Conservation (phyloP, 2,329 filamentous ascomycete species). For the Colletotrichum salicis region DNA sequence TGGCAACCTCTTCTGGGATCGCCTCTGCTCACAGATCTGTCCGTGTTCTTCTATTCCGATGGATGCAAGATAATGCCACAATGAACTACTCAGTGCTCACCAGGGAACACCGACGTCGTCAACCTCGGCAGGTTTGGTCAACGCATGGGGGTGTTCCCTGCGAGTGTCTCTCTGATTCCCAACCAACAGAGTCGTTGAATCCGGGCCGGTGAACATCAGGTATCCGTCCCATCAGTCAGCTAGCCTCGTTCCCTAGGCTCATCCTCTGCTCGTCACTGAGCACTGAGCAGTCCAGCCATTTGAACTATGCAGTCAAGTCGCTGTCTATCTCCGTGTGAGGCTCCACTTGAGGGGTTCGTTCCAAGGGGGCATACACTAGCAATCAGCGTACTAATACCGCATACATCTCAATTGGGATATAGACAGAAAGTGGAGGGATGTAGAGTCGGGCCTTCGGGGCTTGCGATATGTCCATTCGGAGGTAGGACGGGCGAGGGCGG, state of each 20-base stretch:
- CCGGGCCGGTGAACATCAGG: slow-evolving; percentile 6
- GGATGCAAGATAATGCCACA: slow-evolving; percentile 11
- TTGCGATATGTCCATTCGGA: slow-evolving; percentile 27
- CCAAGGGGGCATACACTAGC: slow-evolving; percentile 18
- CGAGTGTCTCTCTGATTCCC: not conserved
- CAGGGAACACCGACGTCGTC: slow-evolving; percentile 15
- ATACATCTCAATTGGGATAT: slow-evolving; percentile 22
- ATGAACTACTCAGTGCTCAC: slow-evolving; percentile 14
- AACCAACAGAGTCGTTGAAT: not conserved
- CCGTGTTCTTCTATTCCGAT: slow-evolving; percentile 27
- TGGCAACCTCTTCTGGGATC: slow-evolving; percentile 16
- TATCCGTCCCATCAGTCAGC: not conserved
- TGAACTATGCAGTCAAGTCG: not conserved
- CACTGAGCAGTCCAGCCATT: not conserved
- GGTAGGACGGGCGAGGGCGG: slow-evolving; percentile 26
- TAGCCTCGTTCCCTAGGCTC: slow-evolving; percentile 4
- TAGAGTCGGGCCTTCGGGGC: slow-evolving; percentile 27
- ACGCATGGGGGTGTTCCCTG: not conserved
- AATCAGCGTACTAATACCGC: slow-evolving; percentile 12
- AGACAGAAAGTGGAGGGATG: slow-evolving; percentile 10
- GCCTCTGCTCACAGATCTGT: slow-evolving; percentile 27
- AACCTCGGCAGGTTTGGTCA: slow-evolving; percentile 5
- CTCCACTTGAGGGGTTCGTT: slow-evolving; percentile 14
- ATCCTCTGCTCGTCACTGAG: not conserved
- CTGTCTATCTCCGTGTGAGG: not conserved